Conservation (phyloP, 495 filamentous ascomycete species). For the Glutinoglossum americanum region DNA sequence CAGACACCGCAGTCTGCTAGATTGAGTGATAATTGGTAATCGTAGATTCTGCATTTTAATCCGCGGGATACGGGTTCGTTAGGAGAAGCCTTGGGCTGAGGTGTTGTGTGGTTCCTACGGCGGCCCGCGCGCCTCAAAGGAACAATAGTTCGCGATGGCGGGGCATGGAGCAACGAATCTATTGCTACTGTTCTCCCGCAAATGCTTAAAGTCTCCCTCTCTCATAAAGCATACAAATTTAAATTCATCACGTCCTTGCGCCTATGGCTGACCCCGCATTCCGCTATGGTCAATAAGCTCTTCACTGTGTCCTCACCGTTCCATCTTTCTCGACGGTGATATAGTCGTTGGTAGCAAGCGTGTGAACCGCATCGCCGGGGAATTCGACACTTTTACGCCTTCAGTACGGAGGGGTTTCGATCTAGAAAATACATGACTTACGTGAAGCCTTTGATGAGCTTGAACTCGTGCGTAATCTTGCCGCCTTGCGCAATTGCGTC, state of each 20-base stretch:
- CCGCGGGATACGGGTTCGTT: background rate
- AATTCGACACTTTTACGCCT: constrained; percentile 40
- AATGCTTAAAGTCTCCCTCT: background rate
- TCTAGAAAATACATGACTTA: constrained; percentile 22
- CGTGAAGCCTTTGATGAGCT: constrained; percentile 78
- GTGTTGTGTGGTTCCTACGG: background rate
- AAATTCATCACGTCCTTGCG: background rate
- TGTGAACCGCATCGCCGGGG: constrained; percentile 37
- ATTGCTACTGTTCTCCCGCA: background rate
- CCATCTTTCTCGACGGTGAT: constrained; percentile 23
- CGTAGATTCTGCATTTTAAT: background rate
- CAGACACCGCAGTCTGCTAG: background rate
- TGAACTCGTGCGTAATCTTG: constrained; percentile 62
- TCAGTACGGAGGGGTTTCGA: background rate
- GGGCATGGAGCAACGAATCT: background rate
- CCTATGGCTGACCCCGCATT: background rate
- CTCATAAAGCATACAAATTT: background rate
- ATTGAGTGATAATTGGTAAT: constrained; percentile 4
- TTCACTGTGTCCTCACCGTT: constrained; percentile 28
- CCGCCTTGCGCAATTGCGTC: constrained; percentile 48
- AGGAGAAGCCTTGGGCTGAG: background rate
- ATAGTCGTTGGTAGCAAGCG: constrained; percentile 41
- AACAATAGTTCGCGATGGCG: background rate
- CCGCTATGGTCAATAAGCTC: background rate
- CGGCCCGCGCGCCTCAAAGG: background rate